Percentiles rank a stretch among this genome's conserved stretches.
Evolutionary conservation across 192 early-diverging fungal species (phyloP).

Genomic region (Diversispora eburnea): DNA sequence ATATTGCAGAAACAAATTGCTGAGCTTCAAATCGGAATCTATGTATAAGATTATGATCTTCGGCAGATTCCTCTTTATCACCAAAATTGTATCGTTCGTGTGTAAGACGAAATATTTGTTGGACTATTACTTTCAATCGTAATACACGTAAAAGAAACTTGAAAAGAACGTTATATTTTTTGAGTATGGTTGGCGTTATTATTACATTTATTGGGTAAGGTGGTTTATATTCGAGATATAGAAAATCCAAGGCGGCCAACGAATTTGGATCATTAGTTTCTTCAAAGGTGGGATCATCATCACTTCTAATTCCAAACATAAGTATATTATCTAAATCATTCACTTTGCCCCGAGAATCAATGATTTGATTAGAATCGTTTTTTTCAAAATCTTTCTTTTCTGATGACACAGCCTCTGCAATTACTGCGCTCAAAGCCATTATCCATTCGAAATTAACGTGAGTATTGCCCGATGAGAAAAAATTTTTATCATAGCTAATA

Average conservation of each 20-base stretch:
- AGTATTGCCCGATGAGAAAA: neutral
- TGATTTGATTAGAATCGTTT: slow-evolving; percentile 1
- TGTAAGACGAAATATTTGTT: slow-evolving; percentile 36
- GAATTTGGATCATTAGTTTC: slow-evolving; percentile 42
- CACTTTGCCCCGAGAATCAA: slow-evolving; percentile 21
- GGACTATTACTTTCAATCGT: slow-evolving; percentile 35
- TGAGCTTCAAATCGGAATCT: slow-evolving; percentile 45
- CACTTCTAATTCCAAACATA: slow-evolving; percentile 37
- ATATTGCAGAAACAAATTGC: slow-evolving; percentile 48
- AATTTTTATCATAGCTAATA: slow-evolving; percentile 25
- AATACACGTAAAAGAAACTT: slow-evolving; percentile 44
- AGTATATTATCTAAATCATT: slow-evolving; percentile 39
- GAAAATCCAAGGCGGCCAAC: slow-evolving; percentile 50
- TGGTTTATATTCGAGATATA: slow-evolving; percentile 46
- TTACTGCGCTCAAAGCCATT: slow-evolving; percentile 33
- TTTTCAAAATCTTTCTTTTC: slow-evolving; percentile 17
- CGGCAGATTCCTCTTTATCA: neutral
- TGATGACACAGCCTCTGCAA: slow-evolving; percentile 24
- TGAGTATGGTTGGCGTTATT: slow-evolving; percentile 35
- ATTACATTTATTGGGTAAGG: slow-evolving; percentile 44
- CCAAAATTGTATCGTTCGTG: slow-evolving; percentile 28
- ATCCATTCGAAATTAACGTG: slow-evolving; percentile 26
- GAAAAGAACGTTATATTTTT: slow-evolving; percentile 50
- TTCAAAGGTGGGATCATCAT: slow-evolving; percentile 30
- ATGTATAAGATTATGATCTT: slow-evolving; percentile 34